Evolutionary conservation across 768 basidiomycete species (phyloP), one percentile per base, ranked within the genome.

Genomic region (Pleurotus tuoliensis): DNA sequence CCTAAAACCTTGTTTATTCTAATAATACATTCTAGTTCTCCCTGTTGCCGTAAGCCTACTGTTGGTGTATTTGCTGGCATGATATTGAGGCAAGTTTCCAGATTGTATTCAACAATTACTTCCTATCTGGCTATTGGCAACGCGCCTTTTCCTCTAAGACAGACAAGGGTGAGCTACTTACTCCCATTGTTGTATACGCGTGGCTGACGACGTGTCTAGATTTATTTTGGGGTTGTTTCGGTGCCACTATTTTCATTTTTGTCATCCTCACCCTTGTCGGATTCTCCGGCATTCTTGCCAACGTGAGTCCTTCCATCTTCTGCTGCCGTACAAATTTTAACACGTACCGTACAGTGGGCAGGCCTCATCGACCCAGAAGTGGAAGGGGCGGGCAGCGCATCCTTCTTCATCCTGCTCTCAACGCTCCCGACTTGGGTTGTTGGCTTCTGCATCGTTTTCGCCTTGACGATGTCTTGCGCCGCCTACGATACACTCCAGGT

Each of bases 51-150:
- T 50, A 34, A 11, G 48, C 7, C 9, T 34, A 3, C 27, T n/a
- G 12, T 27, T 11, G 0, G 16, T 8, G 24, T 8, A 20, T 20
- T 11, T 11, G 16, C n/a, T 20, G 8, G 0, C 13, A 9, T 6
- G 5, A 11, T 6, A 44, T 5, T 44, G 43, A 44, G 11, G 5
- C 25, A 11, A 11, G 18, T 2, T 50, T 25, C 8, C n/a, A 50
- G 48, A 53, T 53, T 22, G 51, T 53, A 11, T 53, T 53, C 51
- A 53, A 53, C 39, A 53, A 53, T 15, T 53, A 53, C 37, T 53
- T 53, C 39, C 22, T 53, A 15, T 53, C 51, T 20, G 51, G 51
- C 8, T 53, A 40, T 12, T 53, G 51, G 51, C 51, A 53, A n/a
- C 51, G 51, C 24, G 51, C 51, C n/a, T 53, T 53, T 25, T 53